Evolutionary conservation across 306 rosid genomes (phyloP), one percentile per base, ranked within the genome.

Genomic region (Biancaea sappan): DNA sequence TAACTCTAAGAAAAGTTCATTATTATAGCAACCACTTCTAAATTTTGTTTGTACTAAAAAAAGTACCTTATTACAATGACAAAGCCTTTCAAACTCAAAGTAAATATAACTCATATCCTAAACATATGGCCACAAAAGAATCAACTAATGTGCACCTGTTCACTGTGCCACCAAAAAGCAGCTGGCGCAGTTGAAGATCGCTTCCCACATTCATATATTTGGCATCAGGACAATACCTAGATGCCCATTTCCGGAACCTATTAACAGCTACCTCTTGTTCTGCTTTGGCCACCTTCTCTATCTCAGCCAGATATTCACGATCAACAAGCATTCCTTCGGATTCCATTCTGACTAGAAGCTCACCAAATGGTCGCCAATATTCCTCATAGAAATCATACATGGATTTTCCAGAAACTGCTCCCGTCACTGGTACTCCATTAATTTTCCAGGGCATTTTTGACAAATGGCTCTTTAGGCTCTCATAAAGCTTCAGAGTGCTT

Each of bases 301-400:
- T 85, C 75, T 81, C 85, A 69, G 88, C 85, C 44, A 94, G 92
- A 91, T 91, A 88, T 43, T 77, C 82, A 31, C 96, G 88, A 82
- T 91, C 96, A 84, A 94, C 98, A 65, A 91, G 84, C 97, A 94
- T 91, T 64, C 98, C 98, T 84, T 91, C 96, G 64, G 94, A 84
- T 82, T 94, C 98, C 98, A 94, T 94, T 81, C 31, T 78, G 56
- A 86, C 92, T 59, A 94, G 90, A 85, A 94, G 77, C 75, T 89
- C 97, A 16, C 98, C 98, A 84, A 94, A 94, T 66, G 98, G 97
- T 47, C 56, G 82, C 98, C 98, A 94, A 81, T 86, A 94, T 82
- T 84, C 77, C 60, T 89, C 84, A 66, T 94, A 94, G 85, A 94
- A 94, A 77, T 89, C 85, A 76, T 84, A 86, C 97, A 94, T 89